These are phyloP conservation scores for Arabidopsis hybrid DNA, from an alignment of 441 rosid species.

Conservation along the genomic window DNA sequence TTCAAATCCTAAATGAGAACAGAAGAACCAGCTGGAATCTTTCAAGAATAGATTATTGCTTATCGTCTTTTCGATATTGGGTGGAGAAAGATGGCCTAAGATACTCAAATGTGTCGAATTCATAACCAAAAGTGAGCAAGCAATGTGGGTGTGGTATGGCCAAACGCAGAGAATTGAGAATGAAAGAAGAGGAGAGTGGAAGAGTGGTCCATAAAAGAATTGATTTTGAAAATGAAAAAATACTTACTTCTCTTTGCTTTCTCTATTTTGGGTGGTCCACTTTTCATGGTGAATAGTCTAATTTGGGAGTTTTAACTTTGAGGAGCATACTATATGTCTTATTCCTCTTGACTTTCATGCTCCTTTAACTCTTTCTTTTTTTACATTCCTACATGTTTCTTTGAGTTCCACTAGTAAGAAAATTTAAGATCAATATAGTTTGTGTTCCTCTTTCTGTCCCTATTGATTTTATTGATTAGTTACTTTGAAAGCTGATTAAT, in stretches of 20 bases:
- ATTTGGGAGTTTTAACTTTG: conserved; percentile 12
- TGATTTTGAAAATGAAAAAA: background rate
- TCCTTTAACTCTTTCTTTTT: conserved; percentile 20
- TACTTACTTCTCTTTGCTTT: conserved; percentile 31
- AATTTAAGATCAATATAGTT: conserved; percentile 10
- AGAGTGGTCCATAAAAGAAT: conserved; percentile 41
- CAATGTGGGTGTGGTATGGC: conserved; percentile 45
- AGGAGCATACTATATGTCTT: conserved; percentile 30
- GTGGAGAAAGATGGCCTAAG: conserved; percentile 35
- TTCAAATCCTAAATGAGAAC: conserved; percentile 4
- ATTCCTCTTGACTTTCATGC: conserved; percentile 33
- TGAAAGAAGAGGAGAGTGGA: conserved; percentile 41
- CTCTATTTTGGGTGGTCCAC: conserved; percentile 41
- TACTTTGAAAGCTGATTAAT: background rate
- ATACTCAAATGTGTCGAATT: conserved; percentile 37
- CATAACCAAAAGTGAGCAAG: conserved; percentile 40
- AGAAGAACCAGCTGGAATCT: conserved; percentile 39
- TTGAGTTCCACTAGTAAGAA: conserved; percentile 7
- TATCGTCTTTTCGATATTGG: conserved; percentile 22
- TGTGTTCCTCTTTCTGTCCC: background rate
- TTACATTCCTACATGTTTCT: conserved; percentile 31
- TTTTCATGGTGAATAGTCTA: conserved; percentile 35
- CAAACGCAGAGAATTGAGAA: conserved; percentile 26
- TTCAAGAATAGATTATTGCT: conserved; percentile 3
- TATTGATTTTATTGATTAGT: background rate